Base-by-base conservation (phyloP, 495 filamentous ascomycete species). In the Annulohypoxylon bovei region DNA sequence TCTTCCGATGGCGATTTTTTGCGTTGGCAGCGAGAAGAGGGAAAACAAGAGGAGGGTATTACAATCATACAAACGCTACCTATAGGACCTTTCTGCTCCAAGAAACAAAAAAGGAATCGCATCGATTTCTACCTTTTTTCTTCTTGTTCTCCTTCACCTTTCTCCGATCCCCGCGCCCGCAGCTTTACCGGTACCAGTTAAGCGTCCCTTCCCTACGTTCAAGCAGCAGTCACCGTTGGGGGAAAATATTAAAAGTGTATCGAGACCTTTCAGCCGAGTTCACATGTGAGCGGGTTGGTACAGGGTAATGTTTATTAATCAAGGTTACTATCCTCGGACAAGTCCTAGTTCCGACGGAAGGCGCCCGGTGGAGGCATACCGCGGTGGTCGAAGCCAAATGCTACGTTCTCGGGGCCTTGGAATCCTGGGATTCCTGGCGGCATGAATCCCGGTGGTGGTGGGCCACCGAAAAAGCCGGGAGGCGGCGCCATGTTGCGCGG, bases 391-490 rank as follows among this genome's bases (percentile, higher is more conserved):
- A 79, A 83, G 4, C 79, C 80, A 39, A 75, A 78, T 23, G 67
- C 78, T 35, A 77, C 74, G 12, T 77, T 81, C n/a, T 81, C 83
- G 4, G 82, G 83, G 6, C 79, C 83, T 55, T 79, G 82, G 65
- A 84, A 86, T 1, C 79, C 79, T 47, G 78, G 80, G 78, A 87
- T 84, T 5, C 77, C 79, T 5, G 81, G 82, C 0, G 74, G 76
- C 74, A 83, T 79, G 54, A 83, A 83, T 23, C 78, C 79, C 14
- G 78, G 78, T 9, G 81, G 80, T 27, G 79, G 81, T 54, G 65
- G 78, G 25, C 79, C 79, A n/a, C 69, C 78, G 49, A 80, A 84
- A 67, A 87, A 86, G 16, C 85, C 84, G 1, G 85, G 85, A 14
- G 82, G 83, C 14, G 79, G 79, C 56, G 74, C 76, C 80, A 85